Evolutionary conservation across 192 early-diverging fungal species (phyloP).

Genomic region (Phlyctochytrium planicorne): DNA sequence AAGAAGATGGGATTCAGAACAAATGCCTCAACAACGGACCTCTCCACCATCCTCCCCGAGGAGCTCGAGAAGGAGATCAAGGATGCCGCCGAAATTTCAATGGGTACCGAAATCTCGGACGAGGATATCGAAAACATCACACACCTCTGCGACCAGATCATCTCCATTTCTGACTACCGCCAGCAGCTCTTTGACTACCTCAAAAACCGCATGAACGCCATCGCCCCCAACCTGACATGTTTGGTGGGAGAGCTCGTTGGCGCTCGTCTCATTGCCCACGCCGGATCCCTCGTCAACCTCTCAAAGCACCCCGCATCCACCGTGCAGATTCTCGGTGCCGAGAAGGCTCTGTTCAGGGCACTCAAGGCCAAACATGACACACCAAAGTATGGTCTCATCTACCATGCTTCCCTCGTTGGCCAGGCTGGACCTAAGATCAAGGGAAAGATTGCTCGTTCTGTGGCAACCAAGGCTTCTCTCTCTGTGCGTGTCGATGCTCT

Average conservation of each 20-base stretch:
- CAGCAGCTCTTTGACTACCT: slow-evolving; percentile 94
- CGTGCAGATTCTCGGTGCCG: slow-evolving; percentile 96
- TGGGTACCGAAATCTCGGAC: slow-evolving; percentile 97
- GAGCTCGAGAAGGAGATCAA: slow-evolving; percentile 90
- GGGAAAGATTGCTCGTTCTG: slow-evolving; percentile 95
- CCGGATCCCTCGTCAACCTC: slow-evolving; percentile 94
- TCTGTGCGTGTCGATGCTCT: slow-evolving; percentile 91
- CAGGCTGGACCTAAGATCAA: slow-evolving; percentile 93
- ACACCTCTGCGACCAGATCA: slow-evolving; percentile 92
- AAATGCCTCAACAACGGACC: slow-evolving; percentile 73
- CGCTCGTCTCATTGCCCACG: slow-evolving; percentile 95
- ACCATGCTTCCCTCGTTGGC: slow-evolving; percentile 95
- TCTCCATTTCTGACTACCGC: slow-evolving; percentile 93
- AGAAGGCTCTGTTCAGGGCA: slow-evolving; percentile 98
- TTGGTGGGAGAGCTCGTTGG: slow-evolving; percentile 95
- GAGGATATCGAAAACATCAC: slow-evolving; percentile 97
- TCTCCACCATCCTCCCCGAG: slow-evolving; percentile 83
- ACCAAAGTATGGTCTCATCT: slow-evolving; percentile 97
- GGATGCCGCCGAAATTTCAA: slow-evolving; percentile 96
- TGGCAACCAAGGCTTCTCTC: slow-evolving; percentile 90
- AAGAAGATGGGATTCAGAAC: slow-evolving; percentile 90
- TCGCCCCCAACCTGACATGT: slow-evolving; percentile 67
- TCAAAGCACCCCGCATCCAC: slow-evolving; percentile 97
- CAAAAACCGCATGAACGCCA: slow-evolving; percentile 88
- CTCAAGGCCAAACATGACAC: slow-evolving; percentile 96